A percentile compares a stretch with the other conserved stretches of the same genome.
Conservation (phyloP, 768 basidiomycete genomes). For the Russula lepida region DNA sequence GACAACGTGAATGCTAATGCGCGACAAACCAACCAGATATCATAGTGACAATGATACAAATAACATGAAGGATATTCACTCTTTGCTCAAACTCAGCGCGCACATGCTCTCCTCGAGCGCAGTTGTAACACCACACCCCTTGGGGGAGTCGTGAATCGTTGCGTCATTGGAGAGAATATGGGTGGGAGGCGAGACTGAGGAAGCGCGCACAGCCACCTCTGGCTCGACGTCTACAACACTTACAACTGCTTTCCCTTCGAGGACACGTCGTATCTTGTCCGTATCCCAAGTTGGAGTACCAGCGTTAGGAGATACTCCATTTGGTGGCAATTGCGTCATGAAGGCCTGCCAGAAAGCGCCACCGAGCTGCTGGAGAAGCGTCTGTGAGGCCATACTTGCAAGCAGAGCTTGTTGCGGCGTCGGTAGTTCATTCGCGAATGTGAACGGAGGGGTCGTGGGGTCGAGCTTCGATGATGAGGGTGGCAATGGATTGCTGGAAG, state of each 20-base stretch:
- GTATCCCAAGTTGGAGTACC: slow-evolving; percentile 37
- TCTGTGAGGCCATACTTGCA: slow-evolving; percentile 70
- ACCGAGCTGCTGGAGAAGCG: slow-evolving; percentile 60
- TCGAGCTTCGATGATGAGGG: slow-evolving; percentile 35
- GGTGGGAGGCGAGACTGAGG: neutral
- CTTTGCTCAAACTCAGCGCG: slow-evolving; percentile 53
- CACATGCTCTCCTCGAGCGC: slow-evolving; percentile 58
- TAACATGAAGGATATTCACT: neutral
- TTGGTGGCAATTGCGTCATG: slow-evolving; percentile 35
- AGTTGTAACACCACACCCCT: neutral
- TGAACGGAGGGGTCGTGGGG: slow-evolving; percentile 25
- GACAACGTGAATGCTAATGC: slow-evolving; percentile 10
- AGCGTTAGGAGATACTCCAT: slow-evolving; percentile 21
- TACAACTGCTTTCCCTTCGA: slow-evolving; percentile 77
- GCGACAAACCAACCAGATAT: slow-evolving; percentile 5
- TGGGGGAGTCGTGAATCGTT: slow-evolving; percentile 5
- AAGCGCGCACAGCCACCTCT: neutral
- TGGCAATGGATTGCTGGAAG: slow-evolving; percentile 33
- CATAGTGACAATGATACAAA: neutral
- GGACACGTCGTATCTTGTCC: slow-evolving; percentile 72
- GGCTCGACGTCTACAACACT: slow-evolving; percentile 68
- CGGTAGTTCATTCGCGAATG: slow-evolving; percentile 27
- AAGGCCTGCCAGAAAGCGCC: slow-evolving; percentile 92
- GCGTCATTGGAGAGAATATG: neutral
- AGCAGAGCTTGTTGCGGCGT: slow-evolving; percentile 41